phyloP scores from a whole-genome alignment of 768 basidiomycete species.

The Mrakia hoshinonis region DNA sequence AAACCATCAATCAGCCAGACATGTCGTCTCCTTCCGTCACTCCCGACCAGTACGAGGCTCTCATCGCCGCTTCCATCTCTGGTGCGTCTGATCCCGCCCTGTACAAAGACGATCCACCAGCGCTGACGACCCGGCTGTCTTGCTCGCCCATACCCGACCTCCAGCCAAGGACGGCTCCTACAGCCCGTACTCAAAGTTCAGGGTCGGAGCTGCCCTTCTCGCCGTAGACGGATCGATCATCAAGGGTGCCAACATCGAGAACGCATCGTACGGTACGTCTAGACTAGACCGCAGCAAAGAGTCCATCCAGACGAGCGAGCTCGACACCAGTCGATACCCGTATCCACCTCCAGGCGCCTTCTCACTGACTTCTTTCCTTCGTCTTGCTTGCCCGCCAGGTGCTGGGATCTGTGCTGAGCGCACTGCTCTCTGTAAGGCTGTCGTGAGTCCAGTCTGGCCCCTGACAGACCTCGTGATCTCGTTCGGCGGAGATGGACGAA shows the following conservation, averaged over 20 bases:
- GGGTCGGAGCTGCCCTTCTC: slow-evolving; percentile 78
- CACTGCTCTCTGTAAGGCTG: slow-evolving; percentile 89
- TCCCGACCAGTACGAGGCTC: slow-evolving; percentile 20
- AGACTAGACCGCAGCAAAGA: neutral
- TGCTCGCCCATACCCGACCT: neutral
- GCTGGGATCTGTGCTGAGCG: slow-evolving; percentile 89
- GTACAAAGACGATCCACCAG: neutral
- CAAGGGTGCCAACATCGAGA: slow-evolving; percentile 86
- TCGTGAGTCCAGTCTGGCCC: slow-evolving; percentile 49
- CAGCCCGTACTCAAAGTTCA: slow-evolving; percentile 77
- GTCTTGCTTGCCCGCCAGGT: slow-evolving; percentile 46
- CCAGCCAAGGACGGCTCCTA: slow-evolving; percentile 56
- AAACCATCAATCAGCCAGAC: neutral
- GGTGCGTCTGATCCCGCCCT: neutral
- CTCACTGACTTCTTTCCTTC: neutral
- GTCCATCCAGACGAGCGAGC: neutral
- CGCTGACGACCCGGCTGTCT: neutral
- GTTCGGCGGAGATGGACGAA: neutral
- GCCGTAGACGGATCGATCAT: slow-evolving; percentile 55
- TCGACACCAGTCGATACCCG: neutral
- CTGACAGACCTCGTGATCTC: neutral
- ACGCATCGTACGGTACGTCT: slow-evolving; percentile 71
- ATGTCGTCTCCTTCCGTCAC: slow-evolving; percentile 9
- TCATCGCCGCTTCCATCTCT: slow-evolving; percentile 24
- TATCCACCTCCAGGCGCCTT: too few species aligned